Base-by-base conservation (phyloP, 768 basidiomycete species). In the Terana coerulea region DNA sequence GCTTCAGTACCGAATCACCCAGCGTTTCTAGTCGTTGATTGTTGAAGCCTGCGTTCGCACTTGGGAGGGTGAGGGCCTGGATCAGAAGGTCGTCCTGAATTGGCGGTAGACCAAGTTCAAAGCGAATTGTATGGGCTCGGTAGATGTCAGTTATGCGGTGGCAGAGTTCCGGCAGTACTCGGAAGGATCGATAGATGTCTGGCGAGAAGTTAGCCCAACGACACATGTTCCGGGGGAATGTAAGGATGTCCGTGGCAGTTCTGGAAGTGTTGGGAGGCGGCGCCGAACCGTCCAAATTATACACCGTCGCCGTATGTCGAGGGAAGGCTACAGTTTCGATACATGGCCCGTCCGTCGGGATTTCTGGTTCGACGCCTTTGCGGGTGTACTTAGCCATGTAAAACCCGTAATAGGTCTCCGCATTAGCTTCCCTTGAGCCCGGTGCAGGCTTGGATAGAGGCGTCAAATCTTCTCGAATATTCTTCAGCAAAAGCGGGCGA, bases 1-100 rank as follows among this genome's bases (percentile, higher is more conserved):
- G 67, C 60, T 92, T 85, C 36, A 92, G 73, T 1, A 92, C 88
- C 0, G 86, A 80, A 61, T 95, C 93, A 8, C 93, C 93, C 6
- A 95, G 72, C 0, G 91, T 93, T 65, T 95, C 93, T 49, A 95
- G 65, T 0, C 89, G 81, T 60, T 95, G 90, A 56, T 94, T 95
- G 66, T 77, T 89, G 69, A 80, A 91, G 8, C 78, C 76, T 6
- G 80, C 75, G 29, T 61, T 62, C 5, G 85, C 76, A 30, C 75
- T 74, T 1, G 92, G 93, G 10, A 91, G 70, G 1, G 89, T 91
- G 21, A 89, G 75, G 5, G 88, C 89, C 61, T 92, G 84, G 2
- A 83, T 72, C 39, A 92, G 73, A 6, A 80, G 70, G 34, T 80
- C 70, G 30, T 78, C 75, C 1, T 64, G 57, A 43, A 92, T 79